Conservation (phyloP, 306 rosid genomes). For the Medicago ruthenica region DNA sequence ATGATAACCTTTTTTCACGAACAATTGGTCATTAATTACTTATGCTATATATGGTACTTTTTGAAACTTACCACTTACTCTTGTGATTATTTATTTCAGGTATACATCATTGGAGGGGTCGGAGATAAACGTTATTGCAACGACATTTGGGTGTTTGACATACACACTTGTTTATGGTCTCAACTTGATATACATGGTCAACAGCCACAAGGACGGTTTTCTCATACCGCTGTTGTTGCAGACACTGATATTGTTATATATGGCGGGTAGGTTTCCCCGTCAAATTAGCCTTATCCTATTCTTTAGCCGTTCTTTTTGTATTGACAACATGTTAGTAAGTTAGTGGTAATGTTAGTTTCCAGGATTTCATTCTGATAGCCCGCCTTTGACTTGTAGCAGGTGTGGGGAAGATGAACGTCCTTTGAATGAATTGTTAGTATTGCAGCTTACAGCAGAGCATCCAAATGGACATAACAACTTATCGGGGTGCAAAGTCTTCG, state of each 20-base stretch:
- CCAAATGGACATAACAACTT: slow-evolving; percentile 65
- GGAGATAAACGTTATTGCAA: slow-evolving; percentile 87
- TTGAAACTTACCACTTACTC: background rate
- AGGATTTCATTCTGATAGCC: background rate
- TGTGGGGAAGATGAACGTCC: slow-evolving; percentile 98
- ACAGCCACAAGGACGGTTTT: slow-evolving; percentile 88
- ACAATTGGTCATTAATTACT: background rate
- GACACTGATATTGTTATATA: slow-evolving; percentile 75
- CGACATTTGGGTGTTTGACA: slow-evolving; percentile 89
- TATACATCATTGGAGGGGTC: slow-evolving; percentile 88
- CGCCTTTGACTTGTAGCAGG: slow-evolving; percentile 51
- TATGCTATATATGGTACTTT: slow-evolving; percentile 17
- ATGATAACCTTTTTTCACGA: background rate
- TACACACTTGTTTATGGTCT: slow-evolving; percentile 76
- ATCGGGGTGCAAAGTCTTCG: slow-evolving; percentile 78
- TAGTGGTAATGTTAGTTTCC: background rate
- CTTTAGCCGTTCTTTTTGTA: background rate
- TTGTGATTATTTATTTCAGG: slow-evolving; percentile 52
- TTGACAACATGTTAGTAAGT: background rate
- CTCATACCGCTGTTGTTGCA: slow-evolving; percentile 86
- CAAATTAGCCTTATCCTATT: background rate
- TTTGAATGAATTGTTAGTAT: slow-evolving; percentile 74
- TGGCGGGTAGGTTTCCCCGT: slow-evolving; percentile 72
- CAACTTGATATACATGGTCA: slow-evolving; percentile 77
- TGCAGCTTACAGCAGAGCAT: slow-evolving; percentile 85